Conservation (phyloP, 768 basidiomycete species). For the Tricholoma terreum region DNA sequence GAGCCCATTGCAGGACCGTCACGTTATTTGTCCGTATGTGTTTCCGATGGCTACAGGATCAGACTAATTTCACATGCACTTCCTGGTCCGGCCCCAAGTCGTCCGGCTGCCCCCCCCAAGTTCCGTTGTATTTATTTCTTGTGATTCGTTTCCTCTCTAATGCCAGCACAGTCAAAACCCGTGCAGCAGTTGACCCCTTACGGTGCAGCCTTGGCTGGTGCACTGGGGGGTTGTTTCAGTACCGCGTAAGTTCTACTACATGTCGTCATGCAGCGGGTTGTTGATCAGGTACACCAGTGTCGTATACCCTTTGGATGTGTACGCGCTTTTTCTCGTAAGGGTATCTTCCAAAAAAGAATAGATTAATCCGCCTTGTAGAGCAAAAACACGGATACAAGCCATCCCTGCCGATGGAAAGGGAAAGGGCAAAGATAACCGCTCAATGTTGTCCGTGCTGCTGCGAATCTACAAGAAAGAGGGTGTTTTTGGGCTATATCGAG, state of each 20-base stretch:
- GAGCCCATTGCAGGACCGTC: too few species aligned
- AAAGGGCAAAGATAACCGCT: conserved; percentile 51
- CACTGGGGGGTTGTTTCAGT: conserved; percentile 89
- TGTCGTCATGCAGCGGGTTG: not conserved
- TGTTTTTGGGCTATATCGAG: conserved; percentile 77
- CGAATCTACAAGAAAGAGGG: conserved; percentile 82
- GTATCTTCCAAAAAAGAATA: not conserved
- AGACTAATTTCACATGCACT: too few species aligned
- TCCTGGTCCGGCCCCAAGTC: too few species aligned
- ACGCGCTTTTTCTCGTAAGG: conserved; percentile 29
- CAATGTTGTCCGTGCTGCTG: conserved; percentile 62
- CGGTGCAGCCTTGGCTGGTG: conserved; percentile 88
- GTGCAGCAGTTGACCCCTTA: conserved; percentile 76
- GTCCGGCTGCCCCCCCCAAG: not conserved
- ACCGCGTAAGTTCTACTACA: conserved; percentile 67
- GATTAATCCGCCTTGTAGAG: conserved; percentile 42
- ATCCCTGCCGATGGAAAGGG: conserved; percentile 45
- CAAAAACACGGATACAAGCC: conserved; percentile 95
- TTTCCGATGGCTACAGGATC: not conserved
- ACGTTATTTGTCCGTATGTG: not conserved
- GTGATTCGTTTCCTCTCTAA: conserved; percentile 18
- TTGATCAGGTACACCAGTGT: conserved; percentile 44
- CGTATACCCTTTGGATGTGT: conserved; percentile 96
- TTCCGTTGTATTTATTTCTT: conserved; percentile 17
- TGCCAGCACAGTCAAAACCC: conserved; percentile 57